Evolutionary conservation across 2,329 filamentous ascomycete species (phyloP), one percentile per base, ranked within the genome.

Genomic region (Thermochaetoides dissita): DNA sequence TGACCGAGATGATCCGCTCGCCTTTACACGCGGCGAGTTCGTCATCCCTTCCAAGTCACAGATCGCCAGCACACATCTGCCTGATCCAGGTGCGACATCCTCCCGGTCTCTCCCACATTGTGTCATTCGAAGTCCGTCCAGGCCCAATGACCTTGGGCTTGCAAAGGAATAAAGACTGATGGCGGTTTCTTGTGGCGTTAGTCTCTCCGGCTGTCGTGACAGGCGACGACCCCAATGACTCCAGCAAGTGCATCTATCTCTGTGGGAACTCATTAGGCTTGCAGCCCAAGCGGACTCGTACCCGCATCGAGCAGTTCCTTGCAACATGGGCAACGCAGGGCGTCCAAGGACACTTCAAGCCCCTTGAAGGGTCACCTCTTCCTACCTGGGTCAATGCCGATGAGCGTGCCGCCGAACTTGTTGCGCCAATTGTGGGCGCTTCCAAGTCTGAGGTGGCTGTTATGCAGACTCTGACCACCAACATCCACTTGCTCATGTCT

Each of bases 191-290:
- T 17, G 28, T 33, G 31, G 30, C n/a, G 17, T 24, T 24, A 24
- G 17, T 24, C 17, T 24, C 42, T 2, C 9, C 36, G 17, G 37
- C 42, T 17, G n/a, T 40, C 11, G 42, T 30, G 10, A 30, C 41
- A 30, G 43, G 30, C 28, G 42, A 45, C 8, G 39, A 40, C 34
- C 36, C 37, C 28, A 30, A 24, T 5, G 17, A 24, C 17, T 24
- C 17, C 17, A 24, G 39, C 10, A 48, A 49, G 37, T 49, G 71
- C 53, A 76, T 81, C 46, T 89, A 89, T 55, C 69, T 89, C 35
- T 87, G 82, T 55, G 84, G 84, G 34, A 88, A 88, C 59, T 87
- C 82, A 0, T 68, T 89, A 5, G 84, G 84, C 24, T 66, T 86
- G 10, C 84, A 88, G 56, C 83, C 84, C 36, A 72, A 68, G 46